Base-by-base conservation (phyloP, 2,329 filamentous ascomycete species). In the Herpomyces periplanetae region DNA sequence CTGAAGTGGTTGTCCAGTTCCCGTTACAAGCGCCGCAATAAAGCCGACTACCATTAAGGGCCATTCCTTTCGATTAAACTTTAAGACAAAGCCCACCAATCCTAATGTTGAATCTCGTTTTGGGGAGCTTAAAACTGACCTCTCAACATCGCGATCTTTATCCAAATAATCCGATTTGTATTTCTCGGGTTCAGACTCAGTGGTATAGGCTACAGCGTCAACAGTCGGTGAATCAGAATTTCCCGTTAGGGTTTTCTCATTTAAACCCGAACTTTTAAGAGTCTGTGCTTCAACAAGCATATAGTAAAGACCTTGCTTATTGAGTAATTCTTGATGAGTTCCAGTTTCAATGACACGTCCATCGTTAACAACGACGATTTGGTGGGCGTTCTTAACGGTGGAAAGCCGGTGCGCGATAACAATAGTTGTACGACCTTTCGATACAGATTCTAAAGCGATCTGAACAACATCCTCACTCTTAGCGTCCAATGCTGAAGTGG, bases 381-480 rank as follows among this genome's bases (percentile, higher is more conserved):
- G 88, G 37, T 91, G 64, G 0, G 75, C 75, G 26, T 71, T 60
- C 37, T 59, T 71, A 42, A 96, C 87, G 4, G 80, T 96, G 1
- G 71, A 87, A 5, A 96, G 47, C 28, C 75, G 61, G 41, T 96
- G 80, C 16, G 80, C 80, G 36, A 96, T 91, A 4, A 73, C 66
- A 29, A 91, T 87, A 2, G 80, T 91, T 0, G 80, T 96, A 20
- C 80, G 55, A 10, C 73, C 75, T 26, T 63, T 50, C 1, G 71
- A 52, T 11, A 75, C 80, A 19, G 54, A 62, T 30, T 91, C 73
- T 5, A 96, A 49, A 8, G 80, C 80, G 16, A 68, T 68, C 36
- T 91, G 80, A 1, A 96, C 75, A 5, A 85, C 63, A 17, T 68
- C 71, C 40, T 96, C 80, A 1, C 69, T 84, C 33, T 80, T 75